A percentile compares a stretch with the other conserved stretches of the same genome.
Evolutionary conservation across 495 filamentous ascomycete genomes (phyloP).

Genomic region (Aspergillus mulundensis): DNA sequence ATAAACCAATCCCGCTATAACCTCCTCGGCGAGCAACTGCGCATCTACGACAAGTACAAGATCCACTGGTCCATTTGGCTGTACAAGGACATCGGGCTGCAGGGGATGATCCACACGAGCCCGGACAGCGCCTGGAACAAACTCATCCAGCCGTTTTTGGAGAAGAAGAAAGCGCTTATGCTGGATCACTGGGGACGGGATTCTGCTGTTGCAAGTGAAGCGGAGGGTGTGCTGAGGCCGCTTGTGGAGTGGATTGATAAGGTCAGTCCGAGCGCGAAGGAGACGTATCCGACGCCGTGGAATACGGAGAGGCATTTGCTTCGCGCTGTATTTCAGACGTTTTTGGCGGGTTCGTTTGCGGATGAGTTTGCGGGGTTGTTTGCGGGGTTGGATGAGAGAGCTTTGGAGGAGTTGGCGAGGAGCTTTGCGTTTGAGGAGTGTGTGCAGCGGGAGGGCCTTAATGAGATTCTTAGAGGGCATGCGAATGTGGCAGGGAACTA

Average conservation of each 20-base stretch:
- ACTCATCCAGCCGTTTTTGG: constrained; percentile 47
- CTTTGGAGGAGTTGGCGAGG: no score
- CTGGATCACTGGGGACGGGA: constrained; percentile 41
- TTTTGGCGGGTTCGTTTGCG: no score
- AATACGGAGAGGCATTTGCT: constrained; percentile 32
- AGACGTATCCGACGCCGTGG: no score
- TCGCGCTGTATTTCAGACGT: no score
- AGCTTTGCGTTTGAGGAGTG: no score
- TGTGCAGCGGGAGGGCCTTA: no score
- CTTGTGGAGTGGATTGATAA: constrained; percentile 41
- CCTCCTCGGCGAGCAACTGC: constrained; percentile 40
- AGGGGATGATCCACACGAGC: constrained; percentile 56
- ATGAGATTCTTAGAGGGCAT: no score
- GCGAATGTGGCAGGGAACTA: no score
- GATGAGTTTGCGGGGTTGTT: no score
- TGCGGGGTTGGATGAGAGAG: no score
- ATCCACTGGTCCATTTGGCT: constrained; percentile 63
- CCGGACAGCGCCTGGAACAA: constrained; percentile 48
- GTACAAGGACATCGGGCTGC: constrained; percentile 63
- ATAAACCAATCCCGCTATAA: no score
- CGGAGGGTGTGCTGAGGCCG: constrained; percentile 36
- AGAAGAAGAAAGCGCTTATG: constrained; percentile 50
- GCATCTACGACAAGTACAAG: constrained; percentile 52
- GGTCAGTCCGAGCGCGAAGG: constrained; percentile 33
- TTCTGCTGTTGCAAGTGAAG: constrained; percentile 40